Evolutionary conservation across 2,329 filamentous ascomycete species (phyloP), one percentile per base, ranked within the genome.

Genomic region (Alternaria sp.): DNA sequence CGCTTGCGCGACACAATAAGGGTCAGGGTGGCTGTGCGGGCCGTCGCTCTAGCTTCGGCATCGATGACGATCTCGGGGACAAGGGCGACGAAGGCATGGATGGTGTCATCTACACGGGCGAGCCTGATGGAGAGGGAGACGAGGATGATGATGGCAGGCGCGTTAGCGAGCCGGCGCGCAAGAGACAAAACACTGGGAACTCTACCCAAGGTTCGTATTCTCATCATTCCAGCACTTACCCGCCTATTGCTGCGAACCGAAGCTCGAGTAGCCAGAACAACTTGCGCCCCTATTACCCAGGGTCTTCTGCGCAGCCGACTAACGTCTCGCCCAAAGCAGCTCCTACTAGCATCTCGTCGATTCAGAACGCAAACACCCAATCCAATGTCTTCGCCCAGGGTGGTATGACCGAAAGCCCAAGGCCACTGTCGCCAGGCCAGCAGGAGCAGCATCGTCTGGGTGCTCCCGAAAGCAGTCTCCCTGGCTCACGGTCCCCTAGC

Each of bases 21-120:
- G 95, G 95, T 34, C 91, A 94, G 54, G 95, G 95, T 54, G 95
- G 95, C 48, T 99, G 95, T 80, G 95, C 96, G 12, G 95, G 95
- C 57, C 88, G 95, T 58, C 87, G 95, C 66, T 89, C 93, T 39
- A 97, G 94, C 75, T 96, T 93, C 77, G 90, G 88, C 28, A 89
- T 90, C 18, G 91, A 93, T 54, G 91, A 95, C 46, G 91, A 95
- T 41, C 79, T 81, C 63, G 78, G 75, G 28, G 80, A 81, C 36
- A 80, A 81, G 51, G 78, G 80, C 20, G 84, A 87, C 8, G 87
- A 89, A 54, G 80, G 81, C 49, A 89, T 90, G 87, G 86, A 89
- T 62, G 87, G 87, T 5, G 79, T 89, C 28, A 83, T 89, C 59
- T 90, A 89, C 68, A 72, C 72, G 39, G 67, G 67, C 46, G 81